A percentile compares a stretch with the other conserved stretches of the same genome.
Conservation (phyloP, 1,284 basidiomycete species). For the Sanghuangporus baumii region DNA sequence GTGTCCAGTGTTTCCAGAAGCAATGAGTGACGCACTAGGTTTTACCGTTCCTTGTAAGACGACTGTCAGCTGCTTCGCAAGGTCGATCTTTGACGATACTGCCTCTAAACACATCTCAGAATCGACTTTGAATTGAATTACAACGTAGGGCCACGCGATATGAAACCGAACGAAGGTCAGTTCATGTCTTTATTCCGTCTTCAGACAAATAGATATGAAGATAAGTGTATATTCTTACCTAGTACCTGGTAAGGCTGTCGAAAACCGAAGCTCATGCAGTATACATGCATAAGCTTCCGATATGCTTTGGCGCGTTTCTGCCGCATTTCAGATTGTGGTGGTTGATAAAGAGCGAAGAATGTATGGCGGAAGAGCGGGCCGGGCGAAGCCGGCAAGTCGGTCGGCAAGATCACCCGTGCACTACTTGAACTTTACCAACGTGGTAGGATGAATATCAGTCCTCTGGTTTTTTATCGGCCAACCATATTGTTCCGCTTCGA, state of each 20-base stretch:
- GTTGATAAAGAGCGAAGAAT: neutral
- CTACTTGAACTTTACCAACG: neutral
- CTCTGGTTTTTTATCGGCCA: too few species aligned
- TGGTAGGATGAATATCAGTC: neutral
- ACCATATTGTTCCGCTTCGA: too few species aligned
- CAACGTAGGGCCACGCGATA: neutral
- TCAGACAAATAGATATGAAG: constrained; percentile 14
- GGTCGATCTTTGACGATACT: constrained; percentile 64
- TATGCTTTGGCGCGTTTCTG: constrained; percentile 92
- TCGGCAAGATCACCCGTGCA: neutral
- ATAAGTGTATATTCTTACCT: constrained; percentile 39
- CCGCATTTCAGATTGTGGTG: constrained; percentile 53
- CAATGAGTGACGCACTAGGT: constrained; percentile 60
- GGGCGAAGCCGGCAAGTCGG: neutral
- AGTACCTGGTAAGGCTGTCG: constrained; percentile 88
- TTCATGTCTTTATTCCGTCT: neutral
- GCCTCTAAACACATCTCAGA: constrained; percentile 79
- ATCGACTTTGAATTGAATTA: constrained; percentile 55
- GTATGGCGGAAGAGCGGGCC: neutral
- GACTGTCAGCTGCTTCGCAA: constrained; percentile 64
- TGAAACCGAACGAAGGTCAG: neutral
- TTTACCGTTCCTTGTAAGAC: constrained; percentile 84
- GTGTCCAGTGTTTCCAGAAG: neutral
- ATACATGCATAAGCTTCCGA: constrained; percentile 86
- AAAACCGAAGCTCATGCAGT: constrained; percentile 82